Conservation (phyloP, 306 rosid genomes). For the Oxytropis ochrocephala region DNA sequence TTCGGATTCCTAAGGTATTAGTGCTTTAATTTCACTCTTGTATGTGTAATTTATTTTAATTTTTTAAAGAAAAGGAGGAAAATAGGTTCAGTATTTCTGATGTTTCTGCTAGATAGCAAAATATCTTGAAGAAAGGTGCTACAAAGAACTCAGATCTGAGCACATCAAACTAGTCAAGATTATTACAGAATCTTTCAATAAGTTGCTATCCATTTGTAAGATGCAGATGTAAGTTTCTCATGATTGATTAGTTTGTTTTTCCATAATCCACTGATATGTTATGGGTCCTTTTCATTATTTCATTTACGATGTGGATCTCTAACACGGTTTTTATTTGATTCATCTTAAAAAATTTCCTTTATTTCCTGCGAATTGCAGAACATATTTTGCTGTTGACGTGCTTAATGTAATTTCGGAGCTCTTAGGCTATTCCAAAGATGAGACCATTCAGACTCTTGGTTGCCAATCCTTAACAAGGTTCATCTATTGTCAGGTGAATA, state of each 20-base stretch:
- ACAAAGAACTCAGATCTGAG: conserved; percentile 70
- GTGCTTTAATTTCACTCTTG: neutral
- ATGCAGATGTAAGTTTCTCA: conserved; percentile 80
- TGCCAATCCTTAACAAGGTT: conserved; percentile 81
- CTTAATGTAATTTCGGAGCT: conserved; percentile 73
- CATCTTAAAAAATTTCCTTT: neutral
- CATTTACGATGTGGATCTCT: neutral
- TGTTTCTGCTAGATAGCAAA: conserved; percentile 62
- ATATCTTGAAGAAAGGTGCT: conserved; percentile 92
- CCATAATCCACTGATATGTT: neutral
- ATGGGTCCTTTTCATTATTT: neutral
- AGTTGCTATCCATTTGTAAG: conserved; percentile 79
- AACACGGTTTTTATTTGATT: neutral
- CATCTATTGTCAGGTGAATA: conserved; percentile 72
- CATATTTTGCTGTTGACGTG: conserved; percentile 77
- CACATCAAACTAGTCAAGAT: conserved; percentile 59
- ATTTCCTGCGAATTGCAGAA: conserved; percentile 41
- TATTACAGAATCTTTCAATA: conserved; percentile 64
- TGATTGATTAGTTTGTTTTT: conserved; percentile 2
- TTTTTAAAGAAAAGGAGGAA: neutral
- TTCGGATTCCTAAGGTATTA: conserved; percentile 88
- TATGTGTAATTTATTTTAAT: neutral
- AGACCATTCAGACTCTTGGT: conserved; percentile 60
- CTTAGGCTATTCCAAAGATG: conserved; percentile 69
- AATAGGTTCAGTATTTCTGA: neutral